Evolutionary conservation across 352 stramenopile genomes (phyloP), one percentile per base, ranked within the genome.

Genomic region (Globisporangium nodosum): DNA sequence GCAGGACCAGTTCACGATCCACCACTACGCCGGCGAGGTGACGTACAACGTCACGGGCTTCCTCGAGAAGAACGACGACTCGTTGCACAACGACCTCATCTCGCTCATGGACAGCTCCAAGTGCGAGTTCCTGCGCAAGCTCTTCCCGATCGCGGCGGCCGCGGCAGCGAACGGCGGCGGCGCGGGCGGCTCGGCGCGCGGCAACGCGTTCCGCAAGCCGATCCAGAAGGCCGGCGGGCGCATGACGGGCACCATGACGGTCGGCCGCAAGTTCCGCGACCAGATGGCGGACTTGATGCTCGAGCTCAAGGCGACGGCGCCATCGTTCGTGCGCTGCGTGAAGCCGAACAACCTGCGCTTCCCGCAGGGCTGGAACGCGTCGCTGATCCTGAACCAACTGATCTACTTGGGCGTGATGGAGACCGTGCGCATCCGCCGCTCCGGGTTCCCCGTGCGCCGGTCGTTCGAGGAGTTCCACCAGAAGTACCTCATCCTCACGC

Each of bases 11-110:
- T 99, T 99, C 71, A 97, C 96, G 56, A 94, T 99, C 56, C 69
- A 98, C 54, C 96, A 99, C 68, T 99, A 98, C 66, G 96, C 96
- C 35, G 96, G 86, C 43, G 89, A 98, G 61, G 95, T 99, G 21
- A 92, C 91, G 35, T 99, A 99, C 77, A 94, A 85, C 53, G 94
- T 97, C 27, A 94, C 85, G 52, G 92, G 92, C 27, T 99, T 99
- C 63, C 76, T 99, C 24, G 96, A 99, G 65, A 99, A 99, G 74
- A 99, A 99, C 77, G 93, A 98, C 63, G 97, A 99, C 67, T 98
- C 93, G 54, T 70, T 99, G 11, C 89, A 97, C 70, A 92, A 92
- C 50, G 87, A 96, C 61, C 65, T 96, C 40, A 77, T 95, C 47
- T 91, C 85, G 20, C 69, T 96, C 2, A 94, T 95, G 80, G 79